These are phyloP conservation scores for Verticillium longisporum DNA, from an alignment of 2,329 filamentous ascomycete species.

Conservation along the genomic window DNA sequence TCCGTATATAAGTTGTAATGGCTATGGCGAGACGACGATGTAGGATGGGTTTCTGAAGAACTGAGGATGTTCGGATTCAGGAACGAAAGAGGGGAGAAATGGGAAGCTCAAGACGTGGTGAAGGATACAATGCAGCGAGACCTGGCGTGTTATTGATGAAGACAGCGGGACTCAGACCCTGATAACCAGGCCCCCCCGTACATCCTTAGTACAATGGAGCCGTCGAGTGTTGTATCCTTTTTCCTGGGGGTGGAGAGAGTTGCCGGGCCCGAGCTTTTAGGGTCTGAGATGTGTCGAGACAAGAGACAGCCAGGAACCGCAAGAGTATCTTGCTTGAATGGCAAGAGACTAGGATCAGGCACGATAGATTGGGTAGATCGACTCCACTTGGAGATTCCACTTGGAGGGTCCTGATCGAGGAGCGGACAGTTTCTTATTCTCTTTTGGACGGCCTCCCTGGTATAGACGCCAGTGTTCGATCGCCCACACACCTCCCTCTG, in stretches of 20 bases:
- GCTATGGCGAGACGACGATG: background rate
- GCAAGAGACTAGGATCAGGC: constrained; percentile 6
- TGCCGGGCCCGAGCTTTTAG: background rate
- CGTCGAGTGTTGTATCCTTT: constrained; percentile 12
- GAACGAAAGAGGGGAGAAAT: background rate
- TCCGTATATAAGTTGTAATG: background rate
- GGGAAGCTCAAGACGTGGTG: constrained; percentile 3
- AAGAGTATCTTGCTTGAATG: background rate
- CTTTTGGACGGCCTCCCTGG: background rate
- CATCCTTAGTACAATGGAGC: constrained; percentile 6
- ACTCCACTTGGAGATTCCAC: constrained; percentile 6
- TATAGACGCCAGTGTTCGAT: background rate
- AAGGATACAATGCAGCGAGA: constrained; percentile 1
- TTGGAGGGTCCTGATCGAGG: constrained; percentile 8
- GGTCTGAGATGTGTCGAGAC: background rate
- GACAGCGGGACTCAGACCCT: constrained; percentile 13
- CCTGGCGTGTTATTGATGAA: constrained; percentile 10
- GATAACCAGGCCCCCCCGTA: constrained; percentile 5
- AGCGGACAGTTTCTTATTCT: constrained; percentile 12
- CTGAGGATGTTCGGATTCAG: background rate
- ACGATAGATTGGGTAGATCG: constrained; percentile 6
- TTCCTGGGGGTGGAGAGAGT: background rate
- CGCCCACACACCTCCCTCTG: background rate
- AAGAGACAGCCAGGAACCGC: background rate
- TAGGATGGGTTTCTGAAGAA: background rate